Percentiles rank a stretch among this genome's conserved stretches.
phyloP scores from a whole-genome alignment of 495 filamentous ascomycete species.

The Pyrenopolyporus hunteri region DNA sequence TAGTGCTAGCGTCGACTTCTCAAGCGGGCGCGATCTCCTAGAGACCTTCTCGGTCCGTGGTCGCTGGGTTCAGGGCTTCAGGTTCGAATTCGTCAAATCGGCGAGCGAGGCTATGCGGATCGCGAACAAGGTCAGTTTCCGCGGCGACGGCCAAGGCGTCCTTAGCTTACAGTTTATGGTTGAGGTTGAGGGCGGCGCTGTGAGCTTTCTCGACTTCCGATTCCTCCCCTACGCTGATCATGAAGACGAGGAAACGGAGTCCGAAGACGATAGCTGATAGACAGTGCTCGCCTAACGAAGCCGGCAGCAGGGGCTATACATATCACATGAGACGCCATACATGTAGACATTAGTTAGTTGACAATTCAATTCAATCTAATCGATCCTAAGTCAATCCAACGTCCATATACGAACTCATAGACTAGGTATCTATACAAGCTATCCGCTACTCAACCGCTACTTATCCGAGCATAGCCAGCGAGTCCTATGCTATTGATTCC shows the following conservation, averaged over 20 bases:
- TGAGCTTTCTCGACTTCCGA: slow-evolving; percentile 56
- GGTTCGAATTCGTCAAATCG: slow-evolving; percentile 81
- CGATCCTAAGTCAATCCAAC: not conserved
- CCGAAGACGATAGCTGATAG: slow-evolving; percentile 40
- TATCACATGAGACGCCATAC: too few species aligned
- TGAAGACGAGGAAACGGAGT: slow-evolving; percentile 46
- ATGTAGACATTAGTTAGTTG: not conserved
- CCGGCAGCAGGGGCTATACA: too few species aligned
- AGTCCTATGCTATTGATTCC: too few species aligned
- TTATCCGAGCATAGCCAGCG: too few species aligned
- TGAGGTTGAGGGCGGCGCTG: slow-evolving; percentile 64
- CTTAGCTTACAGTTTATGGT: slow-evolving; percentile 97
- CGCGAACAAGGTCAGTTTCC: slow-evolving; percentile 89
- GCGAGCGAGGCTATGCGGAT: slow-evolving; percentile 87
- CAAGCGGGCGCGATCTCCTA: slow-evolving; percentile 70
- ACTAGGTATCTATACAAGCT: not conserved
- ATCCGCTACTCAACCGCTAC: too few species aligned
- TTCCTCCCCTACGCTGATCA: slow-evolving; percentile 56
- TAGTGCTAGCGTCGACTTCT: slow-evolving; percentile 83
- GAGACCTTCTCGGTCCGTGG: slow-evolving; percentile 74
- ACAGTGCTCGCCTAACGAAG: not conserved
- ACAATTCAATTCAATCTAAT: not conserved
- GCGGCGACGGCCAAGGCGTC: slow-evolving; percentile 85
- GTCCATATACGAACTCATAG: not conserved
- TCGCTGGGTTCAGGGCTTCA: slow-evolving; percentile 68